Evolutionary conservation across 2,329 filamentous ascomycete species (phyloP).

Genomic region (Sporothrix pseudoabietina): DNA sequence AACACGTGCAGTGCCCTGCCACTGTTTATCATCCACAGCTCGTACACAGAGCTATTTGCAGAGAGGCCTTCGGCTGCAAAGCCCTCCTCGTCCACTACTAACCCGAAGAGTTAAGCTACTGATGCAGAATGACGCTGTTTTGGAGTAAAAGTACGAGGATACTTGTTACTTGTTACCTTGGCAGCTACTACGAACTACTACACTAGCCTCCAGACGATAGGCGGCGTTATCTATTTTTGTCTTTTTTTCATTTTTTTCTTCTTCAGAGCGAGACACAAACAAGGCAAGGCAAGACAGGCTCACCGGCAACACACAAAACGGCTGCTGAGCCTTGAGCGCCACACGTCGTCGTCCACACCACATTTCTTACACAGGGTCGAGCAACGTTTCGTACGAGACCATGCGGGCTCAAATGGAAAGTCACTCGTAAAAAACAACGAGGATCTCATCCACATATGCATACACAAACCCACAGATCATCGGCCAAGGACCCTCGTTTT

Average conservation of each 20-base stretch:
- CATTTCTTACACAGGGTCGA: background rate
- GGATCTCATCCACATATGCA: background rate
- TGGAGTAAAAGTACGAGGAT: background rate
- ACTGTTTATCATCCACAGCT: background rate
- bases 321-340: slow-evolving; percentile 18
- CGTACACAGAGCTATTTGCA: background rate
- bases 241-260: background rate
- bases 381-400: slow-evolving; percentile 1
- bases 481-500: slow-evolving; percentile 5
- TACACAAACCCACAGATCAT: background rate
- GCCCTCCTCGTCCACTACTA: background rate
- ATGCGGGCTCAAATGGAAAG: background rate
- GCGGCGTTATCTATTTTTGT: slow-evolving; percentile 19
- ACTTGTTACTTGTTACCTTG: background rate
- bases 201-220: too few species aligned
- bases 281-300: background rate
- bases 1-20: background rate
- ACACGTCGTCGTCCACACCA: background rate
- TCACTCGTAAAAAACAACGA: background rate
- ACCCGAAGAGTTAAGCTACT: background rate
- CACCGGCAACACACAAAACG: background rate
- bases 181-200: background rate
- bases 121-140: slow-evolving; percentile 19
- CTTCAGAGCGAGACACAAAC: background rate
- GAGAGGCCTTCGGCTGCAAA: background rate